Evolutionary conservation across 1,139 yeast genomes (phyloP), one percentile per base, ranked within the genome.

Genomic region (Lodderomyces metapsilosis): DNA sequence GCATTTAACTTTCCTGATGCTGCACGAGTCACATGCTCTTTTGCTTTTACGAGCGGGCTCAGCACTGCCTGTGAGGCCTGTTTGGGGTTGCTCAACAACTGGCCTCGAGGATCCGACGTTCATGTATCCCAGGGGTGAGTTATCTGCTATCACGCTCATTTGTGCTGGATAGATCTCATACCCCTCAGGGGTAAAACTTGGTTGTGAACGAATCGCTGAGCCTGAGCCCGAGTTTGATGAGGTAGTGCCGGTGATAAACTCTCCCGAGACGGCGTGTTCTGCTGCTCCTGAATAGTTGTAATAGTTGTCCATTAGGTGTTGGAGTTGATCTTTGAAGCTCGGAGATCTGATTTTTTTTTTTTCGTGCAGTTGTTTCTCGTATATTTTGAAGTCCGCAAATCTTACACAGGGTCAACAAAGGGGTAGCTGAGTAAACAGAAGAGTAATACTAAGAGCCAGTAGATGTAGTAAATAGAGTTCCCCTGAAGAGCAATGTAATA

Each of bases 11-110:
- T 68, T 68, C 32, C 75, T 51, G 33, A 67, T 52, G 9, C 71
- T 62, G 52, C 75, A 69, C 1, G 67, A 70, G 46, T 69, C 74
- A 45, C 74, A 69, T 3, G 75, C 64, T 27, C 66, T 23, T 25
- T 18, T 22, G 20, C 30, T 36, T 11, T 32, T 32, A 20, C 10
- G 13, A n/a, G n/a, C 17, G 24, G 32, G n/a, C 32, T 15, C 18
- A 28, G 18, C 30, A 23, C 25, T 11, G 11, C 11, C 25, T 8
- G 10, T 6, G 10, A 8, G 6, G 25, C 11, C 11, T 23, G 25
- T 23, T 11, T 8, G 25, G 25, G 25, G 10, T 20, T n/a, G n/a
- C n/a, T n/a, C n/a, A n/a, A 10, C 12, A 5, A 4, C 18, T 15
- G 6, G 18, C 3, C 8, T 28, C 18, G 18, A 28, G 11, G 18